Percentiles rank a stretch among this genome's conserved stretches.
phyloP scores from a whole-genome alignment of 2,329 filamentous ascomycete genomes.

The Torrubiella hemipterigena region DNA sequence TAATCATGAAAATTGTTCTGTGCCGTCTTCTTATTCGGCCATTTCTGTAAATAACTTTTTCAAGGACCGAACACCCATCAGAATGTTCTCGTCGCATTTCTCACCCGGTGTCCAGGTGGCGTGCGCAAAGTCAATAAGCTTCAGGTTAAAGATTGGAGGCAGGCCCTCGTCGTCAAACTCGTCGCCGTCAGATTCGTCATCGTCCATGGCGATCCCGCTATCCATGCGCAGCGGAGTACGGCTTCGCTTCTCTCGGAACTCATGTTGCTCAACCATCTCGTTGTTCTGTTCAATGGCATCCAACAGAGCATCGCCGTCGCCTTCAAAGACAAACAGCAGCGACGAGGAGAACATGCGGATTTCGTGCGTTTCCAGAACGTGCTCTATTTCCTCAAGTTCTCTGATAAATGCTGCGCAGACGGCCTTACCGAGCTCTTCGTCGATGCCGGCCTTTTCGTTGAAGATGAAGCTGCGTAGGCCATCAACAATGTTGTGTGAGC shows the following conservation, averaged over 20 bases:
- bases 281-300: constrained; percentile 43
- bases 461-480: constrained; percentile 47
- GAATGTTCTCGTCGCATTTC: constrained; percentile 75
- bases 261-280: constrained; percentile 23
- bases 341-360: constrained; percentile 54
- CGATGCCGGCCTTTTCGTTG: constrained; percentile 44
- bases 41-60: constrained; percentile 60
- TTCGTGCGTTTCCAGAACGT: constrained; percentile 41
- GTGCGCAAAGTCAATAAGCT: constrained; percentile 95
- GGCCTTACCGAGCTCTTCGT: constrained; percentile 42
- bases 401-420: constrained; percentile 41
- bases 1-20: no score
- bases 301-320: constrained; percentile 43
- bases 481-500: constrained; percentile 40
- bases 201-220: constrained; percentile 40
- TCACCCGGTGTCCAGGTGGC: constrained; percentile 70
- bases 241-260: constrained; percentile 13
- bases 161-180: constrained; percentile 32
- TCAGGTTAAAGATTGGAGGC: constrained; percentile 64
- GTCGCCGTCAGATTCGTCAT: constrained; percentile 30
- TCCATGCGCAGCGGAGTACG: constrained; percentile 35
- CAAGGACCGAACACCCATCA: constrained; percentile 63
- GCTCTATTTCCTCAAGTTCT: constrained; percentile 40
- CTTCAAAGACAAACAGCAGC: constrained; percentile 52
- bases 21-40: constrained; percentile 22